These are phyloP conservation scores for Sporisorium scitamineum DNA, from an alignment of 1,284 basidiomycete species.

Conservation along the genomic window DNA sequence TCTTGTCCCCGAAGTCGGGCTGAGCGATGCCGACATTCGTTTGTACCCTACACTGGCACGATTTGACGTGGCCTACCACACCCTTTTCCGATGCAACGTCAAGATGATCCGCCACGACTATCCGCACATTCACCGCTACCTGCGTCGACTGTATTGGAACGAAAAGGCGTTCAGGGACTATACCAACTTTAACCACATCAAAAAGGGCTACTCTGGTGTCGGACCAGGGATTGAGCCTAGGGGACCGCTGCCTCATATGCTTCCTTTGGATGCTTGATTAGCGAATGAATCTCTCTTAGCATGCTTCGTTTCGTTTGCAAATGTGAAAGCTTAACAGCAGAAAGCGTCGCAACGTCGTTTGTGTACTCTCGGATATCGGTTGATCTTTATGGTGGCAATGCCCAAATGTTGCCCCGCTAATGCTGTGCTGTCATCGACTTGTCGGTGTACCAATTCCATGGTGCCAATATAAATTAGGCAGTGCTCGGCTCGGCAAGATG, in stretches of 20 bases:
- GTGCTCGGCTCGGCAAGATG: too few species aligned
- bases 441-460: too few species aligned
- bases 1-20: conserved; percentile 77
- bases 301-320: not conserved
- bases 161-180: conserved; percentile 84
- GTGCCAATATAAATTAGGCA: too few species aligned
- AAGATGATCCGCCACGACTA: conserved; percentile 52
- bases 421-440: too few species aligned
- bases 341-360: not conserved
- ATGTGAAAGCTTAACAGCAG: too few species aligned
- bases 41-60: conserved; percentile 88
- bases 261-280: conserved; percentile 24
- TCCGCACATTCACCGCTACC: conserved; percentile 71
- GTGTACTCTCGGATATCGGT: too few species aligned
- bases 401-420: too few species aligned
- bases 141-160: conserved; percentile 90
- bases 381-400: too few species aligned
- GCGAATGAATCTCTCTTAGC: not conserved
- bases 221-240: conserved; percentile 38
- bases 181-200: conserved; percentile 78
- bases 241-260: conserved; percentile 47
- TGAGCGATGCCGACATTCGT: conserved; percentile 89
- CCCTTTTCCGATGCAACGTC: conserved; percentile 88
- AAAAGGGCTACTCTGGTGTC: conserved; percentile 43
- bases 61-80: conserved; percentile 82